Base-by-base conservation (phyloP, 2,329 filamentous ascomycete genomes). In the Beauveria caledonica region DNA sequence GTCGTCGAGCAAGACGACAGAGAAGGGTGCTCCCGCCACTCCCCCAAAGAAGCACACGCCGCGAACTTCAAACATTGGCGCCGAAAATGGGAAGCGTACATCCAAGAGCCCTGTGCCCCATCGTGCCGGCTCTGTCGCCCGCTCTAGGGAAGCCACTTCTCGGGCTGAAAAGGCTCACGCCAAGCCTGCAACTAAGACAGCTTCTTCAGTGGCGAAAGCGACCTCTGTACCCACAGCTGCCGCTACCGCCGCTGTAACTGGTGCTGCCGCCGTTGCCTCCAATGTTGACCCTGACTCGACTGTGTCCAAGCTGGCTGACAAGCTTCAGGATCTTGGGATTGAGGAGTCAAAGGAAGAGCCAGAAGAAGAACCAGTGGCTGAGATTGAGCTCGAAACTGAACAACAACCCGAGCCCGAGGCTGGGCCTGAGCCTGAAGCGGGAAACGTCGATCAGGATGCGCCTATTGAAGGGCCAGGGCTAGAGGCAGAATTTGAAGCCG, bases 1-100 rank as follows among this genome's bases (percentile, higher is more conserved):
- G 50, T 90, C 86, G 5, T 80, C 86, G 9, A 86, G 79, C 64
- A 91, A 90, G 74, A 81, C 82, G 0, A 76, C 82, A 3, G 87
- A 89, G 5, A 90, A 89, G 73, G 70, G 27, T 27, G 40, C 70
- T 1, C 73, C 78, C 2, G 64, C 73, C 0, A 81, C 81, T 0
- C 80, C 82, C 2, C 80, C 81, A 0, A 74, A 76, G 60, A 81
- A 75, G 64, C 62, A 68, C 0, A 58, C 68, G 5, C 42, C 56
- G 4, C 54, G 55, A 15, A 39, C 53, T 49, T 55, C 62, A 10
- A 27, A 44, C 6, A 19, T 52, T 23, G 48, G 36, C 17, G 33
- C 36, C n/a, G 60, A 50, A 11, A 39, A 25, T 21, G 13, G 25
- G 46, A 65, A 66, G 46, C 59, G 60, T 17, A 62, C 64, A 10